phyloP scores from a whole-genome alignment of 768 basidiomycete species.

The Xerocomellus dryophilus region DNA sequence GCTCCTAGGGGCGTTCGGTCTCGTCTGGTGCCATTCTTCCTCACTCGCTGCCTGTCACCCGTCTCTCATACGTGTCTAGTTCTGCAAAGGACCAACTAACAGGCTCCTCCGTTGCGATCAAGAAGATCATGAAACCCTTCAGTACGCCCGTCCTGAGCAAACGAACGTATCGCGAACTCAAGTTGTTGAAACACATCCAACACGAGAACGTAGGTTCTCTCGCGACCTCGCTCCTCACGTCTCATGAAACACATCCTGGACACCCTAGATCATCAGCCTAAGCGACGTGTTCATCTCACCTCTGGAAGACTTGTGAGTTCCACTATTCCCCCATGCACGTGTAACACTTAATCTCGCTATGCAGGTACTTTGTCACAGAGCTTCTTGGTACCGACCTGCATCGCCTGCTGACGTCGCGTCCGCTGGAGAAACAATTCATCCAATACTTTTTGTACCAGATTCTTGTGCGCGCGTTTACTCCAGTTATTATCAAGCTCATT shows the following conservation, averaged over 20 bases:
- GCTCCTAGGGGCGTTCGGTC: slow-evolving; percentile 80
- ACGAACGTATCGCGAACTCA: slow-evolving; percentile 96
- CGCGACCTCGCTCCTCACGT: background rate
- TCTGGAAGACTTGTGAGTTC: slow-evolving; percentile 89
- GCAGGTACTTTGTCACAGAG: slow-evolving; percentile 97
- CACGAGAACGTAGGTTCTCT: slow-evolving; percentile 83
- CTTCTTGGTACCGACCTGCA: slow-evolving; percentile 97
- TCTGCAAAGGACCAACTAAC: slow-evolving; percentile 96
- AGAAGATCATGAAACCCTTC: slow-evolving; percentile 99
- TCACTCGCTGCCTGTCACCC: background rate
- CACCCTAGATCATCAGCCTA: slow-evolving; percentile 87
- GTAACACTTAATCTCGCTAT: background rate
- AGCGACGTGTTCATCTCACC: slow-evolving; percentile 99
- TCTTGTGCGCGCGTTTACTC: slow-evolving; percentile 52
- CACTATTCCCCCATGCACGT: background rate
- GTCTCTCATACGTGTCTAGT: slow-evolving; percentile 40
- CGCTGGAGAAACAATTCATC: slow-evolving; percentile 99
- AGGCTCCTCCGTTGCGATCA: slow-evolving; percentile 92
- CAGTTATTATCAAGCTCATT: slow-evolving; percentile 5
- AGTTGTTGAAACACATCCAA: slow-evolving; percentile 96
- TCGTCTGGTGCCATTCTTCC: slow-evolving; percentile 73
- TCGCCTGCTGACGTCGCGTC: slow-evolving; percentile 91
- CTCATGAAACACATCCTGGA: slow-evolving; percentile 2
- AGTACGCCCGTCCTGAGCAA: slow-evolving; percentile 97
- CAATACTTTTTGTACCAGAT: slow-evolving; percentile 99